Evolutionary conservation across 306 rosid species (phyloP), one percentile per base, ranked within the genome.

Genomic region (Trichosanthes cucumerina): DNA sequence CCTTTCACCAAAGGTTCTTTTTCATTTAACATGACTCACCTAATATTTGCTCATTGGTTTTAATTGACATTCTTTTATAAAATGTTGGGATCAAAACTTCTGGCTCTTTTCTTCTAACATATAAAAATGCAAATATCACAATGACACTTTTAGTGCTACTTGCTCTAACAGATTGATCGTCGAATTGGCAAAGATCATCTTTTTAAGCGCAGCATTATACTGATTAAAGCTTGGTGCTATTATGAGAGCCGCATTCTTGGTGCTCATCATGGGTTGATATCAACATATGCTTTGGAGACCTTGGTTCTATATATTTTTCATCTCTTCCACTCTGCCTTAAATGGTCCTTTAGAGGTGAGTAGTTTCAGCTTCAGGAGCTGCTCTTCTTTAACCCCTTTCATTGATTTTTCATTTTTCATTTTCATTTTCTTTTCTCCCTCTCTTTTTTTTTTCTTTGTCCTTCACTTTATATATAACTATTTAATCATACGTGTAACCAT

Each of bases 231-330:
- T 62, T 93, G 98, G 98, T 93, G 98, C 89, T 93, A 90, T 66
- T 93, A 93, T 80, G 95, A 91, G 87, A 93, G 98, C 70, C 95
- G 98, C 46, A 81, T 93, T 80, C 95, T 93, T 21, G 98, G 98
- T 74, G 93, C 97, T 23, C 97, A 87, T 83, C 97, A 93, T 82
- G 97, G 97, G 60, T 86, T 93, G 86, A 90, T 93, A 59, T 93
- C 98, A 75, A 93, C 98, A 39, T 93, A 90, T 85, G 98, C 98
- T 76, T 83, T 93, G 88, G 98, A 93, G 85, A 91, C 96, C 41
- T 77, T 93, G 80, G 91, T 93, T 78, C 88, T 93, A 66, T 91
- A 91, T 86, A 81, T 93, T 79, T 93, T 93, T 85, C 92, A 93
- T 83, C 88, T 81, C 80, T 93, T 88, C 73, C 93, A 90, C 78